Base-by-base conservation (phyloP, 225 moss, liverwort and hornwort species). In the Marchantia polymorpha region DNA sequence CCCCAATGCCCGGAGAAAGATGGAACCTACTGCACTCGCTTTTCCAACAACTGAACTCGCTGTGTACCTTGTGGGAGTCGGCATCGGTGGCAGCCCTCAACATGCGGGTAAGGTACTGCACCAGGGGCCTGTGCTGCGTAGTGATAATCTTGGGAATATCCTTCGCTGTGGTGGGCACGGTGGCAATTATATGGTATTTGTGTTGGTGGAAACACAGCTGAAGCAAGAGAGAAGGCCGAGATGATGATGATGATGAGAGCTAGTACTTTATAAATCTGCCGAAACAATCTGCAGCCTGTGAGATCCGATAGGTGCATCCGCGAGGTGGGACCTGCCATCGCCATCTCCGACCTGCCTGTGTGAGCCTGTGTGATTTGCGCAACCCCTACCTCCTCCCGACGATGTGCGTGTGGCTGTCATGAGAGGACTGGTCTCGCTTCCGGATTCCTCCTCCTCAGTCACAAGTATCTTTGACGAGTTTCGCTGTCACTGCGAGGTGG, bases 1-100 rank as follows among this genome's bases (percentile, higher is more conserved):
- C 19, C 69, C 76, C 22, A 64, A 81, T 86, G 78, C 82, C 82
- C 9, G 86, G 86, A 70, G 86, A 86, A 78, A 80, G 86, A 81
- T 86, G 86, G 77, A 60, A 68, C 27, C 74, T 86, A n/a, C 78
- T 86, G 10, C 20, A 60, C 65, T 69, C 63, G 30, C 63, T 86
- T 1, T 68, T 86, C 9, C 80, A 70, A 26, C 86, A 86, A 52
- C 51, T 86, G 47, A 60, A 78, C 0, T 83, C 80, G 83, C 78
- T 86, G 20, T 83, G 83, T 58, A 74, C 52, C 20, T 52, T 86
- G 20, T 86, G 86, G 86, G 78, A 86, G 26, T 51, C 83, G 16
- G 19, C 80, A 14, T 77, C 80, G 16, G 13, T 8, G 20, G 51
- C 83, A 19, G 27, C 74, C 73, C 64, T 86, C 12, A 73, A 75